These are phyloP conservation scores for Pestalotiopsis sp. DNA, from an alignment of 2,329 filamentous ascomycete species.

Conservation along the genomic window DNA sequence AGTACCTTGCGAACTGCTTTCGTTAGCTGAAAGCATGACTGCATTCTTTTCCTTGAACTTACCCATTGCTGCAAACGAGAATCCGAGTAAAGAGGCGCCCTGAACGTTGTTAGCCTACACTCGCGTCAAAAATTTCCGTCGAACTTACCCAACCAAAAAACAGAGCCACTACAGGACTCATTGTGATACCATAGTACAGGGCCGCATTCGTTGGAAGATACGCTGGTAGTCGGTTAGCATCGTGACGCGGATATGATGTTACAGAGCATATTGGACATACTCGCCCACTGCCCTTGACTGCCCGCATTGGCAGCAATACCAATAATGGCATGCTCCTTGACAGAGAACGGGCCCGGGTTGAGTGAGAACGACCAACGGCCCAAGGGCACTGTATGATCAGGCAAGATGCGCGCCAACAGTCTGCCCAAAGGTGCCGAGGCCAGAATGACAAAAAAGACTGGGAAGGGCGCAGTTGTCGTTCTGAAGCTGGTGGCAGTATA, in stretches of 20 bases:
- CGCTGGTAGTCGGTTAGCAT: background rate
- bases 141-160: slow-evolving; percentile 57
- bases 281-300: slow-evolving; percentile 12
- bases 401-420: slow-evolving; percentile 54
- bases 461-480: slow-evolving; percentile 61
- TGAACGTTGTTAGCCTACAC: background rate
- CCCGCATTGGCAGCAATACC: slow-evolving; percentile 47
- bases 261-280: background rate
- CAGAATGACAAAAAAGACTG: slow-evolving; percentile 65
- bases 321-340: slow-evolving; percentile 61
- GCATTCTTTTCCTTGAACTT: background rate
- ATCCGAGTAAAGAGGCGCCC: slow-evolving; percentile 10
- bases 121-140: background rate
- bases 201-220: slow-evolving; percentile 9
- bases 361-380: slow-evolving; percentile 52
- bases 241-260: background rate
- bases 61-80: slow-evolving; percentile 13
- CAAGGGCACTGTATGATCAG: slow-evolving; percentile 49
- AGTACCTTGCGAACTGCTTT: background rate
- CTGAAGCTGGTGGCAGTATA: slow-evolving; percentile 56
- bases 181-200: slow-evolving; percentile 55
- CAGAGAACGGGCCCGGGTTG: slow-evolving; percentile 59
- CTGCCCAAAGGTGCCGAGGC: slow-evolving; percentile 57
- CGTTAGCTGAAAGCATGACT: background rate
- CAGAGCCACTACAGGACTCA: slow-evolving; percentile 56